Percentiles rank a stretch among this genome's conserved stretches.
Evolutionary conservation across 257 asterid genomes (phyloP).

Genomic region (Solanum gracilifrons): DNA sequence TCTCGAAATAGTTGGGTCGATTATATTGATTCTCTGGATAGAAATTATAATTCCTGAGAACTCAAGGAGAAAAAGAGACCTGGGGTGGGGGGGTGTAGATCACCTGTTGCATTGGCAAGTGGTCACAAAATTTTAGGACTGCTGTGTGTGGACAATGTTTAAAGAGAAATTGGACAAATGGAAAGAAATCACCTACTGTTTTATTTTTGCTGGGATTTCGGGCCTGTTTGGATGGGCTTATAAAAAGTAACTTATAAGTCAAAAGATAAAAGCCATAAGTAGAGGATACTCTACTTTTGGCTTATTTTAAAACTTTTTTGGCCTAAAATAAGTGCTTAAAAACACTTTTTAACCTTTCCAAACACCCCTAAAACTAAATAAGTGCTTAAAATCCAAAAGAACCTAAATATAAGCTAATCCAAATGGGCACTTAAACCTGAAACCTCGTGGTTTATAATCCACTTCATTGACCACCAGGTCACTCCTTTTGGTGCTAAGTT

Average conservation of each 20-base stretch:
- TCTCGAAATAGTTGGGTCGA: background rate
- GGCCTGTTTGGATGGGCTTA: background rate
- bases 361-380: too few species aligned
- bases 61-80: background rate
- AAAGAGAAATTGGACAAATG: background rate
- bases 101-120: background rate
- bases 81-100: too few species aligned
- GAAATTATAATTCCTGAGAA: background rate
- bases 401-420: background rate
- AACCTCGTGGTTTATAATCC: background rate
- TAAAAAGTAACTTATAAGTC: background rate
- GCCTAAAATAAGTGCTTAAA: too few species aligned
- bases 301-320: too few species aligned
- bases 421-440: background rate
- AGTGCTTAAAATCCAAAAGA: too few species aligned
- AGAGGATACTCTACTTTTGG: too few species aligned
- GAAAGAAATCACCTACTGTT: background rate
- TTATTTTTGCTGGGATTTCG: background rate
- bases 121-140: too few species aligned
- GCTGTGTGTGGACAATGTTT: background rate
- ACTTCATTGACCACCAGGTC: background rate
- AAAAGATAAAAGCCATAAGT: background rate
- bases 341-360: too few species aligned
- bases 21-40: background rate
- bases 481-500: background rate